Conservation (phyloP, 441 rosid species). For the Jatropha podagrica region DNA sequence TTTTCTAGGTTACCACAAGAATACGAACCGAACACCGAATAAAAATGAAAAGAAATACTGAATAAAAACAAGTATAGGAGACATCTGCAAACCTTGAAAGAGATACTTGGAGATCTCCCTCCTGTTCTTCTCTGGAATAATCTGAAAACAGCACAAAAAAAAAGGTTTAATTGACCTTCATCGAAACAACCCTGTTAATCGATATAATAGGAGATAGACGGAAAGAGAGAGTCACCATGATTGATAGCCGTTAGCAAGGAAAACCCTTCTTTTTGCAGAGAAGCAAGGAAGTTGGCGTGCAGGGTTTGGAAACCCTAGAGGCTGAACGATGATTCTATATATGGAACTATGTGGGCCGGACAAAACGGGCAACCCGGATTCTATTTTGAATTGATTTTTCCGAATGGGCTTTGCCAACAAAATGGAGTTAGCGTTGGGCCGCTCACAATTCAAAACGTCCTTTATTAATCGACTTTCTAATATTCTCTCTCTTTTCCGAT, state of each 20-base stretch:
- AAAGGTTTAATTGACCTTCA: not conserved
- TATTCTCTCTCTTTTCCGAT: too few species aligned
- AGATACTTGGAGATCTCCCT: slow-evolving; percentile 94
- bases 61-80: not conserved
- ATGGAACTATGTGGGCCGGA: slow-evolving; percentile 11
- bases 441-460: not conserved
- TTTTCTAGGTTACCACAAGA: not conserved
- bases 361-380: not conserved
- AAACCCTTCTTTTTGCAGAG: slow-evolving; percentile 1
- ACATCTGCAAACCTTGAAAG: slow-evolving; percentile 59
- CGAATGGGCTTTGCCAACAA: not conserved
- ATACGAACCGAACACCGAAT: not conserved
- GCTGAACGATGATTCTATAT: not conserved
- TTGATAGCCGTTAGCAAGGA: slow-evolving; percentile 10
- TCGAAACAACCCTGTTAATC: too few species aligned
- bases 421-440: not conserved
- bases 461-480: too few species aligned
- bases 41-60: not conserved
- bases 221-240: slow-evolving; percentile 29
- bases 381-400: not conserved
- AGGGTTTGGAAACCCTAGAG: slow-evolving; percentile 32
- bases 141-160: slow-evolving; percentile 36
- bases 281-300: not conserved
- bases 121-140: slow-evolving; percentile 86
- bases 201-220: not conserved